A percentile compares a stretch with the other conserved stretches of the same genome.
These are phyloP conservation scores for Sideroxylon spinosum DNA, from an alignment of 179 eudicot species.

Conservation along the genomic window DNA sequence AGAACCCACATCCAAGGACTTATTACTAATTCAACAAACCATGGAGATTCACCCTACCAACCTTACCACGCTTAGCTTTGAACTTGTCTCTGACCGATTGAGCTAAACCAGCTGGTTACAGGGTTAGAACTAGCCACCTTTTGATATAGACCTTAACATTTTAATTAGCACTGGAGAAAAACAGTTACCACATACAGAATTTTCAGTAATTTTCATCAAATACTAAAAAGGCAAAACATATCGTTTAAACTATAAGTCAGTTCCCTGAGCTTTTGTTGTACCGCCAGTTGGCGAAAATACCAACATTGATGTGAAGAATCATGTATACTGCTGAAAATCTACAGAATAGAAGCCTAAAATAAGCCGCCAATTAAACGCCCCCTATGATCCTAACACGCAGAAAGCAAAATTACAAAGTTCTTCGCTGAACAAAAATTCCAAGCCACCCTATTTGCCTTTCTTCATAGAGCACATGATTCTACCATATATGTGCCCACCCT, in stretches of 20 bases:
- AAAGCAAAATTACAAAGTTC: background rate
- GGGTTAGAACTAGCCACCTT: no score
- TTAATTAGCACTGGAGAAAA: background rate
- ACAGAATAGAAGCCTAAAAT: background rate
- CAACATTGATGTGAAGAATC: background rate
- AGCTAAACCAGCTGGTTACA: no score
- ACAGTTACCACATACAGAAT: background rate
- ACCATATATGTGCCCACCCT: background rate
- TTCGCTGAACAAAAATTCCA: background rate
- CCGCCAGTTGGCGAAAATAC: background rate
- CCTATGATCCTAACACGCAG: background rate
- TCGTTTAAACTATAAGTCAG: background rate
- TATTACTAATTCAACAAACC: no score
- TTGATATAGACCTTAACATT: background rate
- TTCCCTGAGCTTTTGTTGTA: constrained; percentile 1
- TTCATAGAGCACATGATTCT: background rate
- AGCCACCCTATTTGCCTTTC: background rate
- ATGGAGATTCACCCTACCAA: no score
- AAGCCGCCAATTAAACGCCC: background rate
- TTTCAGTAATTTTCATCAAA: constrained; percentile 4
- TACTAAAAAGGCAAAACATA: constrained; percentile 9
- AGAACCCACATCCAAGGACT: no score
- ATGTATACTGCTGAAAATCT: constrained; percentile 4
- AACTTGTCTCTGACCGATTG: no score
- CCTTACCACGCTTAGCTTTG: no score